A percentile compares a stretch with the other conserved stretches of the same genome.
Conservation (phyloP, 257 asterid species). For the Paraleonurus japonicus region DNA sequence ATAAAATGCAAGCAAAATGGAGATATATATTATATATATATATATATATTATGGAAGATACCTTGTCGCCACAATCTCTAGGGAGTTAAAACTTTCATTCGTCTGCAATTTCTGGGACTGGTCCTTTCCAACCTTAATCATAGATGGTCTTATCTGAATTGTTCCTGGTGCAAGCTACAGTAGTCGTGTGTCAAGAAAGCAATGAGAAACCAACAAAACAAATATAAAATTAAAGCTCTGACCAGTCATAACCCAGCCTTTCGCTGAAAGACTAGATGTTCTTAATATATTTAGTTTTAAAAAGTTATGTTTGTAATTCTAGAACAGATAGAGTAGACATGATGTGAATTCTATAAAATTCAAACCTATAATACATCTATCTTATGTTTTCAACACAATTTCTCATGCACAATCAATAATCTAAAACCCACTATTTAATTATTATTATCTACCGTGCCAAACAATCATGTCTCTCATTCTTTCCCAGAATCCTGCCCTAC, state of each 20-base stretch:
- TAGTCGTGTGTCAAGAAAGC: slow-evolving; percentile 5
- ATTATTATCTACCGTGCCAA: too few relatives aligned
- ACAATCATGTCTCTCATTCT: too few relatives aligned
- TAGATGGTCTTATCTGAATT: slow-evolving; percentile 81
- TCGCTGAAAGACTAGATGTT: not conserved
- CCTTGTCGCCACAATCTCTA: slow-evolving; percentile 70
- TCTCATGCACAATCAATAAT: too few relatives aligned
- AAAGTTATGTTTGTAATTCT: not conserved
- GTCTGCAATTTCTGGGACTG: not conserved
- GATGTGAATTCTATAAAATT: not conserved
- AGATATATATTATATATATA: too few relatives aligned
- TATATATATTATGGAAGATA: slow-evolving; percentile 32
- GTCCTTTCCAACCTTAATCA: slow-evolving; percentile 78
- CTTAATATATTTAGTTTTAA: not conserved
- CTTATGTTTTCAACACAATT: too few relatives aligned
- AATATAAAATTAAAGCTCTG: slow-evolving; percentile 10
- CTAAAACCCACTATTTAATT: too few relatives aligned
- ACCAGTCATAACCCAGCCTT: slow-evolving; percentile 5
- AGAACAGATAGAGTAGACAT: not conserved
- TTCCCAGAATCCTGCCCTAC: too few relatives aligned
- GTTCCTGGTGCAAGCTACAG: slow-evolving; percentile 56
- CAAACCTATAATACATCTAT: too few relatives aligned
- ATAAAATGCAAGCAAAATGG: not conserved
- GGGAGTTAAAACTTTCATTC: slow-evolving; percentile 47
- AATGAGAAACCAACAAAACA: not conserved